A percentile compares a stretch with the other conserved stretches of the same genome.
phyloP scores from a whole-genome alignment of 345 rosid genomes.

The Anacardium occidentale region DNA sequence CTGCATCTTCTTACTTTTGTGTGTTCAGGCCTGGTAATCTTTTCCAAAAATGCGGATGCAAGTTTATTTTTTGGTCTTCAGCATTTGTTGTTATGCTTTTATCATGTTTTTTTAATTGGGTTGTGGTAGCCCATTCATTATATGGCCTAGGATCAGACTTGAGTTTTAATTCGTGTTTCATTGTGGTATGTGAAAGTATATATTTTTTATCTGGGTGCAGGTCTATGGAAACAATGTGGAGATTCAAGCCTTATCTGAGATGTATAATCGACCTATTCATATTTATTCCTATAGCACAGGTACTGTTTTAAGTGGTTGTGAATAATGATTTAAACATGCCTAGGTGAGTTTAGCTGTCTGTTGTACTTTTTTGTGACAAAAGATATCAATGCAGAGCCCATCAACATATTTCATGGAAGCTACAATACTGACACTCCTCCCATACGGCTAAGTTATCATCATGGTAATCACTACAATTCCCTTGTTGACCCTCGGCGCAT shows the following conservation, averaged over 20 bases:
- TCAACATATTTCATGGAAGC: slow-evolving; percentile 91
- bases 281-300: slow-evolving; percentile 93
- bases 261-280: slow-evolving; percentile 96
- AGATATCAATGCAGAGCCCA: slow-evolving; percentile 60
- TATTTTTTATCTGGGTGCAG: slow-evolving; percentile 36
- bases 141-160: neutral
- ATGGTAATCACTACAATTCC: slow-evolving; percentile 96
- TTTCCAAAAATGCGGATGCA: neutral
- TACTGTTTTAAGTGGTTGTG: slow-evolving; percentile 23
- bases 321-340: slow-evolving; percentile 1
- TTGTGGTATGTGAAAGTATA: neutral
- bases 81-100: neutral
- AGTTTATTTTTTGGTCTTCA: neutral
- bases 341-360: slow-evolving; percentile 8
- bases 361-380: slow-evolving; percentile 5
- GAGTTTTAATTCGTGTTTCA: neutral
- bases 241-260: slow-evolving; percentile 94
- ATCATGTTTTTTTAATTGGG: neutral
- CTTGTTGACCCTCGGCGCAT: slow-evolving; percentile 86
- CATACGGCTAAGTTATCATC: slow-evolving; percentile 86
- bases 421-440: slow-evolving; percentile 90
- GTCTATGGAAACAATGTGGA: slow-evolving; percentile 97
- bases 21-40: no score
- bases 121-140: neutral
- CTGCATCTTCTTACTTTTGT: neutral